A percentile compares a stretch with the other conserved stretches of the same genome.
Conservation (phyloP, 2,329 filamentous ascomycete genomes). For the Teratosphaeria pseudoeucalypti region DNA sequence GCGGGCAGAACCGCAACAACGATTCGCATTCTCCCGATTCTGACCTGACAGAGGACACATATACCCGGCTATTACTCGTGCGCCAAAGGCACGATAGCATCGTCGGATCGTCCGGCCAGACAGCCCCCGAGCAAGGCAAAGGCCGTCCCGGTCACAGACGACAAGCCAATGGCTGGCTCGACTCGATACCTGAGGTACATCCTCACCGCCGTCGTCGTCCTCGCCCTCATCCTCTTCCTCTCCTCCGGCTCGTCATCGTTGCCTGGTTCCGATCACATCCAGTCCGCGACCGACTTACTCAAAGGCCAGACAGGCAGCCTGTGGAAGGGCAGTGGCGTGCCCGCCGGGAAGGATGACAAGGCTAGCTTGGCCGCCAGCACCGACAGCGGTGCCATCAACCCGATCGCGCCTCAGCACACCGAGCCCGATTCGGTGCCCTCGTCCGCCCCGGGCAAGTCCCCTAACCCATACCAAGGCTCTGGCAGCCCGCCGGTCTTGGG, state of each 20-base stretch:
- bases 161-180: conserved; percentile 48
- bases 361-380: neutral
- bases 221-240: conserved; percentile 74
- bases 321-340: conserved; percentile 15
- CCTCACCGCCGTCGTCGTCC: conserved; percentile 72
- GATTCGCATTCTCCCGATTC: neutral
- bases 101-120: neutral
- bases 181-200: conserved; percentile 64
- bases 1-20: neutral
- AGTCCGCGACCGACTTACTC: conserved; percentile 25
- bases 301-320: conserved; percentile 22
- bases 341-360: conserved; percentile 8
- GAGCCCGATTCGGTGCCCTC: neutral
- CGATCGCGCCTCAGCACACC: conserved; percentile 8
- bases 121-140: neutral
- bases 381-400: conserved; percentile 5
- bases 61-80: neutral
- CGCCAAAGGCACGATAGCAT: neutral
- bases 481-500: neutral
- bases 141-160: neutral
- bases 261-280: conserved; percentile 23
- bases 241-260: conserved; percentile 45
- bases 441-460: conserved; percentile 10
- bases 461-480: conserved; percentile 18
- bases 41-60: neutral